Evolutionary conservation across 371 early-diverging fungal genomes (phyloP).

Genomic region (Mucor sp.): DNA sequence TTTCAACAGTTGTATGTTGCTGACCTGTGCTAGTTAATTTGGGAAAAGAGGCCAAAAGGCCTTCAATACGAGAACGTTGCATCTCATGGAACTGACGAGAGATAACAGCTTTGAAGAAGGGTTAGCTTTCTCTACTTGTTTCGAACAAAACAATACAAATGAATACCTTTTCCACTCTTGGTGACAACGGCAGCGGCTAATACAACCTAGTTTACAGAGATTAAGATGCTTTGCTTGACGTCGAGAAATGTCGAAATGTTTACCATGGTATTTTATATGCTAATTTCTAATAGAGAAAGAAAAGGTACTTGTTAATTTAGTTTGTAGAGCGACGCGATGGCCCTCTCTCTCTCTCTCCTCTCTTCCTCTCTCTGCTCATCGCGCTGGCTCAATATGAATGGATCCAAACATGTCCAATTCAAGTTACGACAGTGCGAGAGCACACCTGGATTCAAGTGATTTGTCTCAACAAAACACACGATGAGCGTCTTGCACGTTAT

Average conservation of each 20-base stretch:
- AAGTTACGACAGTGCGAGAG: not conserved
- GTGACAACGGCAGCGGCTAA: conserved; percentile 91
- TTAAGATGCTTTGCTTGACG: not conserved
- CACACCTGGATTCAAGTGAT: not conserved
- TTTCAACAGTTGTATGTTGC: conserved; percentile 97
- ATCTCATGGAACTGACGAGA: conserved; percentile 97
- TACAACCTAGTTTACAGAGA: conserved; percentile 58
- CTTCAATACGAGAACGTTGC: conserved; percentile 96
- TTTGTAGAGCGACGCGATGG: not conserved
- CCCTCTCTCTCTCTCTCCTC: not conserved
- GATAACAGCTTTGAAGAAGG: conserved; percentile 73
- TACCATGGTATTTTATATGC: not conserved
- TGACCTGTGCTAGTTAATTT: conserved; percentile 89
- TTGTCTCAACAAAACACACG: not conserved
- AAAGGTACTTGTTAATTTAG: not conserved
- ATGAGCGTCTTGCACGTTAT: too few relatives aligned
- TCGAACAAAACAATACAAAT: not conserved
- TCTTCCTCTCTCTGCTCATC: not conserved
- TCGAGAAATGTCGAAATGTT: not conserved
- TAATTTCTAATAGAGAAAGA: not conserved
- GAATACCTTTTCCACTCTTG: conserved; percentile 91
- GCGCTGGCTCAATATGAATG: conserved; percentile 4
- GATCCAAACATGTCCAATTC: not conserved
- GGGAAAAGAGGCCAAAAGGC: conserved; percentile 93
- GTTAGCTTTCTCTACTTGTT: not conserved